Percentiles rank a stretch among this genome's conserved stretches.
phyloP scores from a whole-genome alignment of 2,329 filamentous ascomycete species.

The Tolypocladium sp. region DNA sequence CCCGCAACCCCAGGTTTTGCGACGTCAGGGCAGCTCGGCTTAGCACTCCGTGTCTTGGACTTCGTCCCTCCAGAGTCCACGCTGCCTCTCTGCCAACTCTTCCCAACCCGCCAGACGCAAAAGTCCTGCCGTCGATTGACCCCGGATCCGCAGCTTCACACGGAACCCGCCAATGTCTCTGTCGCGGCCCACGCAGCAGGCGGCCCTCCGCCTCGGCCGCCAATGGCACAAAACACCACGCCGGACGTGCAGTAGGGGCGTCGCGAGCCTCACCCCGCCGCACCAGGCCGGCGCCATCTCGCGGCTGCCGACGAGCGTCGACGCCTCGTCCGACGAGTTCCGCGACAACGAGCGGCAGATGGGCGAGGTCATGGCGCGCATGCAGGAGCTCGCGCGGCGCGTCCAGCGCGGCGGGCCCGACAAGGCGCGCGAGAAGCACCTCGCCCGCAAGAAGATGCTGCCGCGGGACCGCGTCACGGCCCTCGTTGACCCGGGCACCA shows the following conservation, averaged over 20 bases:
- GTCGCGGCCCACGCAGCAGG: conserved; percentile 35
- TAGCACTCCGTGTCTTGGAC: neutral
- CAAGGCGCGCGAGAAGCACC: conserved; percentile 80
- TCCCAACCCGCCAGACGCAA: conserved; percentile 28
- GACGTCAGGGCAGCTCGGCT: conserved; percentile 6
- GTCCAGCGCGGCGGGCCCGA: conserved; percentile 69
- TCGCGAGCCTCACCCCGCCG: conserved; percentile 71
- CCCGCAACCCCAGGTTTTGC: conserved; percentile 9
- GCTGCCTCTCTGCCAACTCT: neutral
- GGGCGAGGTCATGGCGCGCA: conserved; percentile 58
- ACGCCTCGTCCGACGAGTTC: conserved; percentile 69
- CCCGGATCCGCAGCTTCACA: neutral
- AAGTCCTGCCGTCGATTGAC: neutral
- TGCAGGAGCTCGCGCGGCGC: conserved; percentile 61
- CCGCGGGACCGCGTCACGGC: conserved; percentile 82
- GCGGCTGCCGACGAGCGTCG: conserved; percentile 65
- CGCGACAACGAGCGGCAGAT: conserved; percentile 73
- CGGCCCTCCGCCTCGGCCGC: conserved; percentile 26
- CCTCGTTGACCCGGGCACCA: conserved; percentile 79
- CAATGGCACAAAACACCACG: conserved; percentile 6
- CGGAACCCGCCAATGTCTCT: conserved; percentile 32
- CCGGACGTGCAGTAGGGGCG: conserved; percentile 27
- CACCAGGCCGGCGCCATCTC: conserved; percentile 81
- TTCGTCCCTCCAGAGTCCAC: neutral
- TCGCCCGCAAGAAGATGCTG: conserved; percentile 86